phyloP scores from a whole-genome alignment of 1,139 yeast genomes.

The Yamadazyma diddensiae region DNA sequence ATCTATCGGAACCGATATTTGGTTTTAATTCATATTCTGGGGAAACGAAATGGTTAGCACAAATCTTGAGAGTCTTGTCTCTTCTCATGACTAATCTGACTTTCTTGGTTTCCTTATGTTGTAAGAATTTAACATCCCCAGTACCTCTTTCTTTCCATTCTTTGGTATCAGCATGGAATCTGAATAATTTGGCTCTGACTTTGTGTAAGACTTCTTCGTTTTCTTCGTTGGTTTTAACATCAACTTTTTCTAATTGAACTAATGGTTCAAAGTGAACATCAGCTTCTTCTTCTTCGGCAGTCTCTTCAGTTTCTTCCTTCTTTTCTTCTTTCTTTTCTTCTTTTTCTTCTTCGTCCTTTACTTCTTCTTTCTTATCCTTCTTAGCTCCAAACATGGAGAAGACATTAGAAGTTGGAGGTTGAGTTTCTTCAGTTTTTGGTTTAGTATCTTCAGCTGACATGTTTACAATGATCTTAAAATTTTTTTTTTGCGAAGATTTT shows the following conservation, averaged over 20 bases:
- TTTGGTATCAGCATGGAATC: slow-evolving; percentile 75
- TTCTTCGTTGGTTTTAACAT: slow-evolving; percentile 96
- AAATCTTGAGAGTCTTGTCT: slow-evolving; percentile 95
- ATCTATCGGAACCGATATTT: slow-evolving; percentile 94
- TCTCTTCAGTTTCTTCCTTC: slow-evolving; percentile 45
- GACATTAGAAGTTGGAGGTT: slow-evolving; percentile 72
- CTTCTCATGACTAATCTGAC: slow-evolving; percentile 96
- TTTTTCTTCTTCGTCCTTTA: slow-evolving; percentile 40
- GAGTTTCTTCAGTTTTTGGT: slow-evolving; percentile 22
- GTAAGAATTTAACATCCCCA: slow-evolving; percentile 93
- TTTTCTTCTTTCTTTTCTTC: slow-evolving; percentile 28
- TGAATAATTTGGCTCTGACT: slow-evolving; percentile 91
- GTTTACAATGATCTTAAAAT: too few relatives aligned
- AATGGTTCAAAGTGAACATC: slow-evolving; percentile 97
- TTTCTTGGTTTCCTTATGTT: slow-evolving; percentile 79
- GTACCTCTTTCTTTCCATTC: slow-evolving; percentile 99
- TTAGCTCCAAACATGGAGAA: slow-evolving; percentile 91
- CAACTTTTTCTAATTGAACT: slow-evolving; percentile 86
- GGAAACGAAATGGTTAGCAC: slow-evolving; percentile 92
- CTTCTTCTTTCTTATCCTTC: slow-evolving; percentile 54
- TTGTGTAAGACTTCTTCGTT: slow-evolving; percentile 86
- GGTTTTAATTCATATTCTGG: slow-evolving; percentile 86
- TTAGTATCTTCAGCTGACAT: slow-evolving; percentile 42
- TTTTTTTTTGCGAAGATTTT: too few relatives aligned
- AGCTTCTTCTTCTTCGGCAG: slow-evolving; percentile 82